Conservation (phyloP, 1,139 yeast species). For the Kodamaea derodonti region DNA sequence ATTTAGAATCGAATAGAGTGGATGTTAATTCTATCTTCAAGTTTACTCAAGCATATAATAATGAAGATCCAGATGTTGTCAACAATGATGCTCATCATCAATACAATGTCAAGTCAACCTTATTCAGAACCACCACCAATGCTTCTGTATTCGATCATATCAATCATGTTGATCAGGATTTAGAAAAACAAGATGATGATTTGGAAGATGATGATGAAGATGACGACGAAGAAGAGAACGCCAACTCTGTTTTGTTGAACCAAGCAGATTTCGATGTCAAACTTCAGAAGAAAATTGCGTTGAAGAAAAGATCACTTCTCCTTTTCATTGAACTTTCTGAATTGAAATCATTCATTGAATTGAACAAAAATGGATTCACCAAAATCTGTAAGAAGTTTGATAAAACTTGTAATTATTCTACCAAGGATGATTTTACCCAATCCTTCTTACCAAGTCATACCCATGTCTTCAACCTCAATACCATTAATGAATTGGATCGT, state of each 20-base stretch:
- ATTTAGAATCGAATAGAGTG: constrained; percentile 28
- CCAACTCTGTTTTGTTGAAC: constrained; percentile 37
- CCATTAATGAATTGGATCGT: constrained; percentile 44
- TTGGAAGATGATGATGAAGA: constrained; percentile 33
- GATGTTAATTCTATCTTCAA: constrained; percentile 28
- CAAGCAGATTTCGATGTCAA: constrained; percentile 46
- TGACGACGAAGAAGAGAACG: constrained; percentile 33
- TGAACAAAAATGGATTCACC: constrained; percentile 83
- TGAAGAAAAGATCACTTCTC: constrained; percentile 63
- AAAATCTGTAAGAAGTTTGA: constrained; percentile 90
- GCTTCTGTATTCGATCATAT: constrained; percentile 27
- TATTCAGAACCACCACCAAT: constrained; percentile 28
- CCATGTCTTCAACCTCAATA: constrained; percentile 41
- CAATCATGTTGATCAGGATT: constrained; percentile 21
- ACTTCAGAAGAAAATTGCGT: constrained; percentile 57
- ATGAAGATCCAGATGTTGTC: constrained; percentile 16
- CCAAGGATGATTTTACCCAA: constrained; percentile 51
- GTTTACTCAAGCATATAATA: constrained; percentile 25
- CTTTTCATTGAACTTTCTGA: constrained; percentile 78
- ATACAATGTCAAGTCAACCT: constrained; percentile 21
- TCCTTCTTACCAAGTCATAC: constrained; percentile 42
- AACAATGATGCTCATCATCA: constrained; percentile 22
- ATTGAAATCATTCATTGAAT: constrained; percentile 72
- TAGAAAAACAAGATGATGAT: constrained; percentile 13
- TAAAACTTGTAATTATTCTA: constrained; percentile 63